phyloP scores from a whole-genome alignment of 2,329 filamentous ascomycete genomes.

The Aotearoamyces nothofagi region DNA sequence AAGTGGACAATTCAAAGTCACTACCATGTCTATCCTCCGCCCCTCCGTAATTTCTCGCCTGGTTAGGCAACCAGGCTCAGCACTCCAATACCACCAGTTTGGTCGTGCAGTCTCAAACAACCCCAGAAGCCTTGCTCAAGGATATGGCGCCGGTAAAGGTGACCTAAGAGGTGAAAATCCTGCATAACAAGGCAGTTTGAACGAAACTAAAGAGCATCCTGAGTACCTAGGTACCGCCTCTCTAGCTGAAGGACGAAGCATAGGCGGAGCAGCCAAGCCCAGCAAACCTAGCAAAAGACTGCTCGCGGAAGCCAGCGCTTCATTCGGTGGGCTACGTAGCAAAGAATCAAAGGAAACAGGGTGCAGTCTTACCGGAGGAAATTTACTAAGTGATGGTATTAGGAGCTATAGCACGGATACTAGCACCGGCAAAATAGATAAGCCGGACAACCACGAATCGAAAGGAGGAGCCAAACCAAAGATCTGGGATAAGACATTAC shows the following conservation, averaged over 20 bases:
- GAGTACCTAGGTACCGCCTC: too few relatives aligned
- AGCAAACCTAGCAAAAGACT: slow-evolving; percentile 23
- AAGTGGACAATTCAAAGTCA: too few relatives aligned
- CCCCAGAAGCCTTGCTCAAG: slow-evolving; percentile 13
- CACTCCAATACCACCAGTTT: too few relatives aligned
- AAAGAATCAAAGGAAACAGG: slow-evolving; percentile 25
- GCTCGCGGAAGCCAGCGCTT: slow-evolving; percentile 20
- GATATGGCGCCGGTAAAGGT: slow-evolving; percentile 26
- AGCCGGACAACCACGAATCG: slow-evolving; percentile 5
- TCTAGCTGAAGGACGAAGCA: too few relatives aligned
- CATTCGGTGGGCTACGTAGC: slow-evolving; percentile 23
- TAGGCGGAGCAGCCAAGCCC: slow-evolving; percentile 30
- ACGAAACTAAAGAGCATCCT: slow-evolving; percentile 17
- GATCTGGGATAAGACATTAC: slow-evolving; percentile 31
- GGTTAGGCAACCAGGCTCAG: too few relatives aligned
- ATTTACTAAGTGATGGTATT: slow-evolving; percentile 5
- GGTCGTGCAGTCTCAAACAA: too few relatives aligned
- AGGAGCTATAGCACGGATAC: slow-evolving; percentile 10
- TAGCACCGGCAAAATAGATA: slow-evolving; percentile 12
- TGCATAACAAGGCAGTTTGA: slow-evolving; percentile 21
- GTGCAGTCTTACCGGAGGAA: slow-evolving; percentile 15
- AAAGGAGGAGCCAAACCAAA: slow-evolving; percentile 31
- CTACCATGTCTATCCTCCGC: too few relatives aligned
- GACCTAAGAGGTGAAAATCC: slow-evolving; percentile 22
- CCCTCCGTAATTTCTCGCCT: too few relatives aligned